Conservation (phyloP, 2,329 filamentous ascomycete genomes). For the Cladorrhinum sp. region DNA sequence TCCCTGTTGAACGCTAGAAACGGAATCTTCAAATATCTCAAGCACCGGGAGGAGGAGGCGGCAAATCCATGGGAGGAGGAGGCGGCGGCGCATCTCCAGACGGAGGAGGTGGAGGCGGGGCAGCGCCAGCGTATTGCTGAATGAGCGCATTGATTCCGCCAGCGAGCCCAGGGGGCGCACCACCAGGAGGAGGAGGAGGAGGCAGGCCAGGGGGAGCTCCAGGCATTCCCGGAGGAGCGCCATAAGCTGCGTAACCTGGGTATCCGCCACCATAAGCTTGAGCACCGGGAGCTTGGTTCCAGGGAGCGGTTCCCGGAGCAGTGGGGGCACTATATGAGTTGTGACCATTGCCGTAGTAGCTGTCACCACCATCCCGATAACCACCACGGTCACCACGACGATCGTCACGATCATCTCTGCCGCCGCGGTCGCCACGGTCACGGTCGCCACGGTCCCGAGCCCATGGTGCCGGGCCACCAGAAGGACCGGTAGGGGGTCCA, state of each 20-base stretch:
- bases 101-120: slow-evolving; percentile 33
- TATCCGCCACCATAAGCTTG: slow-evolving; percentile 58
- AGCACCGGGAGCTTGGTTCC: slow-evolving; percentile 53
- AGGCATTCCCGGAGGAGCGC: slow-evolving; percentile 52
- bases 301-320: slow-evolving; percentile 45
- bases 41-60: slow-evolving; percentile 34
- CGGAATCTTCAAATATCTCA: slow-evolving; percentile 5
- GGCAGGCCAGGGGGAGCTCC: slow-evolving; percentile 37
- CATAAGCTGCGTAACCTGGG: slow-evolving; percentile 48
- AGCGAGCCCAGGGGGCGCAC: slow-evolving; percentile 50
- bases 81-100: slow-evolving; percentile 36
- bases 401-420: slow-evolving; percentile 41
- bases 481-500: slow-evolving; percentile 40
- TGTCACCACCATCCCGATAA: slow-evolving; percentile 16
- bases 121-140: slow-evolving; percentile 52
- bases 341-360: slow-evolving; percentile 15
- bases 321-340: slow-evolving; percentile 22
- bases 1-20: slow-evolving; percentile 28
- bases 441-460: slow-evolving; percentile 50
- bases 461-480: slow-evolving; percentile 57
- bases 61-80: slow-evolving; percentile 37
- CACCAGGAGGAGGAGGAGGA: slow-evolving; percentile 31
- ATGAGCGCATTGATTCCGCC: slow-evolving; percentile 63
- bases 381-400: slow-evolving; percentile 38
- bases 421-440: slow-evolving; percentile 34